A percentile compares a stretch with the other conserved stretches of the same genome.
Conservation (phyloP, 345 rosid genomes). For the Leavenworthia alabamica region DNA sequence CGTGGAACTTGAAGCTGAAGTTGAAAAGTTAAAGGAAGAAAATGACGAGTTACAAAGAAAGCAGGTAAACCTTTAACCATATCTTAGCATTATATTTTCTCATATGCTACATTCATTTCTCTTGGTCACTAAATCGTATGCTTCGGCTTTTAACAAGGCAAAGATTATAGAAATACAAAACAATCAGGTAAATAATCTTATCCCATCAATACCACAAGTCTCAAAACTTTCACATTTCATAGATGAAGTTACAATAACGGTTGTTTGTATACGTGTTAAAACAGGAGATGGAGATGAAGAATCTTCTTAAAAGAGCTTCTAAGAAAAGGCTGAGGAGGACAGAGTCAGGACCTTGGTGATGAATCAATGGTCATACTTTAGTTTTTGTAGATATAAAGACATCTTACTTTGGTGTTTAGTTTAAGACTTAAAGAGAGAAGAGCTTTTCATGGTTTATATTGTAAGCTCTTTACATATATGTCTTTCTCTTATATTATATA, state of each 20-base stretch:
- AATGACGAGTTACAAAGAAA: conserved; percentile 64
- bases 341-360: conserved; percentile 92
- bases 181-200: conserved; percentile 49
- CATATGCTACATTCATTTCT: conserved; percentile 3
- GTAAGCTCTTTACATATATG: conserved; percentile 13
- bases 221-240: not conserved
- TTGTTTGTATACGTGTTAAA: not conserved
- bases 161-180: conserved; percentile 71
- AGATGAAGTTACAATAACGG: not conserved
- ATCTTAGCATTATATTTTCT: conserved; percentile 4
- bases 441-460: conserved; percentile 19
- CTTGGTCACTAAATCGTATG: not conserved
- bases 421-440: not conserved
- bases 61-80: conserved; percentile 47
- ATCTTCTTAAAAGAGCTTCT: conserved; percentile 38
- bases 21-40: conserved; percentile 77
- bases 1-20: conserved; percentile 88
- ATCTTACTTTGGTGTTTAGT: conserved; percentile 15
- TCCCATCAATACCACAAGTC: not conserved
- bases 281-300: conserved; percentile 66
- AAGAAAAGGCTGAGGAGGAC: conserved; percentile 72
- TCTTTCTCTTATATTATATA: not conserved
- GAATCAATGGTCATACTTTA: conserved; percentile 23
- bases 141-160: conserved; percentile 45
- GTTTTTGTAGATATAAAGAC: conserved; percentile 14